Conservation (phyloP, 345 rosid species). For the Physaria fendleri region DNA sequence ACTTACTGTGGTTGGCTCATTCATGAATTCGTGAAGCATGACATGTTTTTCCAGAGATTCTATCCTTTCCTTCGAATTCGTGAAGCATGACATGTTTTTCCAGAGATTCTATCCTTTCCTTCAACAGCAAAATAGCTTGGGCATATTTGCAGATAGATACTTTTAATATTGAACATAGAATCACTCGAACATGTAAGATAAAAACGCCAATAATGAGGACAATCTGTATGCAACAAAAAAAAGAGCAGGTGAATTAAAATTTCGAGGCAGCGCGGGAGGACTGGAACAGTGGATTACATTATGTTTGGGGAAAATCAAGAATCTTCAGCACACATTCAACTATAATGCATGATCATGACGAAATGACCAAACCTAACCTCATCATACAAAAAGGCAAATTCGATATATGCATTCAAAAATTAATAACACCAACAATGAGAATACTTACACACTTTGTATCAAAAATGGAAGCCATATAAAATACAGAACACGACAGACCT, state of each 20-base stretch:
- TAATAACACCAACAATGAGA: too few species aligned
- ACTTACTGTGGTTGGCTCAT: conserved; percentile 47
- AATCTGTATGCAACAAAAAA: conserved; percentile 88
- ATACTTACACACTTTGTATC: too few species aligned
- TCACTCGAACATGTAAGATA: conserved; percentile 67
- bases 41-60: conserved; percentile 56
- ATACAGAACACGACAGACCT: too few species aligned
- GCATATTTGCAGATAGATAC: conserved; percentile 44
- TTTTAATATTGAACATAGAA: neutral
- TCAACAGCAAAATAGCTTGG: conserved; percentile 52
- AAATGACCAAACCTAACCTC: too few species aligned
- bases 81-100: conserved; percentile 44
- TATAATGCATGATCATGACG: too few species aligned
- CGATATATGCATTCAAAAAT: too few species aligned
- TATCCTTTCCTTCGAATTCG: conserved; percentile 40
- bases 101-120: conserved; percentile 51
- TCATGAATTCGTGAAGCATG: conserved; percentile 28
- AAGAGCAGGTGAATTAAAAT: conserved; percentile 93
- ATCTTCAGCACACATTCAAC: conserved; percentile 1
- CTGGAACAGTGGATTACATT: conserved; percentile 29
- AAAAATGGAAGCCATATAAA: too few species aligned
- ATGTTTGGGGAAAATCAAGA: neutral
- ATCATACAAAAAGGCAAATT: too few species aligned
- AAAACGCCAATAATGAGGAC: conserved; percentile 98
- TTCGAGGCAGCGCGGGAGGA: conserved; percentile 79